Conservation (phyloP, 306 rosid genomes). For the Casuarina cunninghamiana region DNA sequence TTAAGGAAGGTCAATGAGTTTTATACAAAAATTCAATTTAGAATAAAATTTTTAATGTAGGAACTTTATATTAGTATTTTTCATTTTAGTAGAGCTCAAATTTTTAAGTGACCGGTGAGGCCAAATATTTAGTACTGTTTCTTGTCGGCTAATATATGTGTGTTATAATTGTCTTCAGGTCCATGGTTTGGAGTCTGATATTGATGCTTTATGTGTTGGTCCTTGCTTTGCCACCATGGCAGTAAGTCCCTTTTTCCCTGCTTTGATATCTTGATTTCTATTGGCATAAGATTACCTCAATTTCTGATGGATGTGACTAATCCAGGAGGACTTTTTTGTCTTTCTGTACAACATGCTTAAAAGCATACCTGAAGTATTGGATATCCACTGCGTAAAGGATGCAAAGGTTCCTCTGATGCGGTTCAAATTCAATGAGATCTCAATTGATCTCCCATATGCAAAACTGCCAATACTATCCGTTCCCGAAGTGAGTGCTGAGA, state of each 20-base stretch:
- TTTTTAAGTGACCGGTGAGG: background rate
- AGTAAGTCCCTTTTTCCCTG: slow-evolving; percentile 32
- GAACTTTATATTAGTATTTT: background rate
- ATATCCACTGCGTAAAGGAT: slow-evolving; percentile 41
- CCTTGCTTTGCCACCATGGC: slow-evolving; percentile 44
- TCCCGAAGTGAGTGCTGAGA: slow-evolving; percentile 43
- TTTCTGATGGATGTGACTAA: slow-evolving; percentile 9
- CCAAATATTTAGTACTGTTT: background rate
- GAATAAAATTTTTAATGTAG: background rate
- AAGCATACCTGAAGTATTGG: slow-evolving; percentile 42
- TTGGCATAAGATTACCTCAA: slow-evolving; percentile 8
- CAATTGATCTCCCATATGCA: slow-evolving; percentile 48
- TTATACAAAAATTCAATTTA: background rate
- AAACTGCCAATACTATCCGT: slow-evolving; percentile 38
- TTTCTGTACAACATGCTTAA: slow-evolving; percentile 39
- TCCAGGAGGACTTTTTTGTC: slow-evolving; percentile 50
- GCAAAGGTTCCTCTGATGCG: slow-evolving; percentile 55
- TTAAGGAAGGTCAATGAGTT: background rate
- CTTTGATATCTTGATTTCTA: slow-evolving; percentile 5
- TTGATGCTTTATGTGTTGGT: slow-evolving; percentile 53
- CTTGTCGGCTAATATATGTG: background rate
- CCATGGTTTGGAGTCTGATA: slow-evolving; percentile 43
- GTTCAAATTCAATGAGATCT: slow-evolving; percentile 45
- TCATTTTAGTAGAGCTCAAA: background rate
- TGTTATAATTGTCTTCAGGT: slow-evolving; percentile 31